These are phyloP conservation scores for Eimeria maxima DNA, from an alignment of 169 alveolate genomes.

Conservation along the genomic window DNA sequence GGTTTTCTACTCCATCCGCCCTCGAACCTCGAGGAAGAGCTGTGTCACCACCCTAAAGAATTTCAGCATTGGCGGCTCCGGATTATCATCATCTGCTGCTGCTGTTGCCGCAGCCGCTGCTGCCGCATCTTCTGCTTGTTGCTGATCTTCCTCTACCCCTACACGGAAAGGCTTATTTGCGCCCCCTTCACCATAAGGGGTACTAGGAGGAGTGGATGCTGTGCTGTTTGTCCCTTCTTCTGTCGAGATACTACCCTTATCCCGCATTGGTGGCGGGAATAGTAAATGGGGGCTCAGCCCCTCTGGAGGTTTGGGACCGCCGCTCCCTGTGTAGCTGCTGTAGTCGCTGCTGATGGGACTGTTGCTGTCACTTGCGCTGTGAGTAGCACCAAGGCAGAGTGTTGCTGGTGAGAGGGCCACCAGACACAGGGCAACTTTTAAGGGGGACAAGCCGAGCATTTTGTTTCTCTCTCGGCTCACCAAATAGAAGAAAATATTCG, in stretches of 20 bases:
- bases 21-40: background rate
- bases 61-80: background rate
- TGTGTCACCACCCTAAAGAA: background rate
- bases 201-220: background rate
- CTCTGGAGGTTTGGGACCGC: background rate
- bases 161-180: no score
- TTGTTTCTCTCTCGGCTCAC: background rate
- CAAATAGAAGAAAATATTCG: background rate
- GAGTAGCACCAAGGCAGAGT: background rate
- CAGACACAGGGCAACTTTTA: background rate
- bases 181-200: background rate
- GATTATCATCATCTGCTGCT: background rate
- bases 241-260: background rate
- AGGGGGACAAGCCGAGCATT: constrained; percentile 5
- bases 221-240: background rate
- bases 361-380: background rate
- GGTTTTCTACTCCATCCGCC: background rate
- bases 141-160: background rate
- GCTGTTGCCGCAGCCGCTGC: background rate
- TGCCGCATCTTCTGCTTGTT: background rate
- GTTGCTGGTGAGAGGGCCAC: background rate
- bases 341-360: background rate
- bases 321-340: background rate
- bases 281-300: background rate
- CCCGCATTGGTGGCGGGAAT: background rate